These are phyloP conservation scores for Isoetes engelmannii DNA, from an alignment of 83 land plant genomes.

Conservation along the genomic window DNA sequence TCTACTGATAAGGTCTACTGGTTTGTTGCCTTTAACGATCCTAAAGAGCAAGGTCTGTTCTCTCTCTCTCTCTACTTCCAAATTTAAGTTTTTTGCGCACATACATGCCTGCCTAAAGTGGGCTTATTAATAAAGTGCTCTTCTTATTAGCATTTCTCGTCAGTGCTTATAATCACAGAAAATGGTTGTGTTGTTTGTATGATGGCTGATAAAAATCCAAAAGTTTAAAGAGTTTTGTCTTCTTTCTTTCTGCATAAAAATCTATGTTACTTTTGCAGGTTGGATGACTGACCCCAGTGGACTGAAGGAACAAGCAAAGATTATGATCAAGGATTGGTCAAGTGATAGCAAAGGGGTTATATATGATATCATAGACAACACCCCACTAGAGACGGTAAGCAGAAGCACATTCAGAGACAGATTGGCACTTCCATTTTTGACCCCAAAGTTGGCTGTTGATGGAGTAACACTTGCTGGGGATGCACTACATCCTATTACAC, in stretches of 20 bases:
- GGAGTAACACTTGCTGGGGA: constrained; percentile 34
- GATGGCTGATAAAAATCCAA: neutral
- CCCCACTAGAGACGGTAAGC: constrained; percentile 13
- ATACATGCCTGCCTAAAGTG: neutral
- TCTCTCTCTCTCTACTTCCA: neutral
- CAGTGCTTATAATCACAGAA: neutral
- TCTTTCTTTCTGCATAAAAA: neutral
- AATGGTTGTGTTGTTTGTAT: neutral
- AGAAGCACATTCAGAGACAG: constrained; percentile 8
- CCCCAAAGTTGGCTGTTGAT: neutral
- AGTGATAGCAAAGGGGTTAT: no score
- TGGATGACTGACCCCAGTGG: constrained; percentile 5
- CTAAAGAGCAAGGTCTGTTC: neutral
- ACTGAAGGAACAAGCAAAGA: constrained; percentile 23
- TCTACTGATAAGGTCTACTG: constrained; percentile 3
- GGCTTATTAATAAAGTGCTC: neutral
- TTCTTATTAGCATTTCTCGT: neutral
- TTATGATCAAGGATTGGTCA: constrained; percentile 11
- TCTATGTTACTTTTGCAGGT: constrained; percentile 1
- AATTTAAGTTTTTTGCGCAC: neutral
- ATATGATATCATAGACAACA: constrained; percentile 1
- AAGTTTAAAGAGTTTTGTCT: neutral
- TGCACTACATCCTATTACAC: constrained; percentile 32
- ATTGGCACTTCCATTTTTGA: neutral
- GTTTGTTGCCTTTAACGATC: neutral